Conservation (phyloP, 208 protist genomes). For the Wallacemonas sp. region DNA sequence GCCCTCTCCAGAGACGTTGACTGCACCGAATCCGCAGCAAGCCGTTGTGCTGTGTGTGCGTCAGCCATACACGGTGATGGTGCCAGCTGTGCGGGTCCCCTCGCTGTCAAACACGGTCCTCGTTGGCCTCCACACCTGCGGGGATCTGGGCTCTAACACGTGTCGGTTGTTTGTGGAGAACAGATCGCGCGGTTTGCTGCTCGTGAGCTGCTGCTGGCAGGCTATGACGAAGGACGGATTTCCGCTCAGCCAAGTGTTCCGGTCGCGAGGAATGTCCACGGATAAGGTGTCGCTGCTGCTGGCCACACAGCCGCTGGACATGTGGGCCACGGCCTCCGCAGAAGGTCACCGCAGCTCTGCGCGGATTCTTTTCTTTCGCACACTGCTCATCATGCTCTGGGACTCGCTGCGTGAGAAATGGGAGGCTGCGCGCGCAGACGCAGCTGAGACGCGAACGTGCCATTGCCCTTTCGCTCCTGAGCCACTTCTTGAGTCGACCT, state of each 20-base stretch:
- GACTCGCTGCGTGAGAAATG: conserved; percentile 23
- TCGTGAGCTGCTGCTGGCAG: conserved; percentile 93
- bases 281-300: conserved; percentile 69
- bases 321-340: conserved; percentile 63
- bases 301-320: conserved; percentile 86
- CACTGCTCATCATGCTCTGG: conserved; percentile 76
- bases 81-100: conserved; percentile 56
- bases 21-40: conserved; percentile 9
- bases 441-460: not conserved
- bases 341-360: conserved; percentile 73
- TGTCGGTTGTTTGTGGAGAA: conserved; percentile 66
- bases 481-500: conserved; percentile 76
- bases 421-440: not conserved
- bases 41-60: conserved; percentile 44
- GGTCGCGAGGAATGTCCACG: conserved; percentile 41
- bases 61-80: conserved; percentile 23
- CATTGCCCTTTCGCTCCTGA: conserved; percentile 35
- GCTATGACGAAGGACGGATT: conserved; percentile 70
- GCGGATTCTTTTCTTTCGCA: conserved; percentile 77
- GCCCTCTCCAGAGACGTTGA: conserved; percentile 26
- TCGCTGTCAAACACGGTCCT: conserved; percentile 67
- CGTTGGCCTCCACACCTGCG: conserved; percentile 86
- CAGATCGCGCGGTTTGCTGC: conserved; percentile 57
- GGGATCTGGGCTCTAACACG: conserved; percentile 83
- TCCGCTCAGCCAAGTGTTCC: conserved; percentile 63